Evolutionary conservation across 345 rosid species (phyloP), one percentile per base, ranked within the genome.

Genomic region (Anastatica hierochuntica): DNA sequence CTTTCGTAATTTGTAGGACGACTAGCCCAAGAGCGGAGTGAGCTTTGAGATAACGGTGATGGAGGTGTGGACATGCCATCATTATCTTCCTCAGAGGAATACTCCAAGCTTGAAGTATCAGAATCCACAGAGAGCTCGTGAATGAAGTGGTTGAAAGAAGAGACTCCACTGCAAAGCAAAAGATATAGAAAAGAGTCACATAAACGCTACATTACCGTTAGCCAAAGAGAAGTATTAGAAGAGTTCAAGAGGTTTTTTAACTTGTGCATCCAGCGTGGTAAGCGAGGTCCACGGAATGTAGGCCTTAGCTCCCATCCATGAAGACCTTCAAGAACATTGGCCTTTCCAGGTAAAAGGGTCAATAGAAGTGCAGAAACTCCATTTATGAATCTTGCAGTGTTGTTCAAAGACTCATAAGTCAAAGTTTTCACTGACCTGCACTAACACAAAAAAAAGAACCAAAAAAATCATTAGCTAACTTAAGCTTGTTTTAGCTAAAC

Each of bases 221-320:
- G 44, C 16, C 2, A 4, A 7, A 40, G 8, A 3, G 7, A 29
- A 37, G 37, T 20, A 23, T 2, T 10, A 38, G 34, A n/a, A 59
- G 49, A 46, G 31, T 40, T 20, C 1, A 13, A 1, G 12, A 15
- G 38, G 15, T 8, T 8, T 8, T 7, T 62, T n/a, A 21, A 29
- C 98, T 80, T 75, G 37, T 78, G 92, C 98, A 92, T 92, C 96
- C 95, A 92, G 1, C 80, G 76, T 2, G 98, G 98, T 27, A 92
- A 74, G 14, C 88, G 80, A 44, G 98, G 96, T 48, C 86, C 98
- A 40, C 84, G 83, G 21, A 85, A 69, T 17, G 84, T 73, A 26
- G 98, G 98, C 76, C 90, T 66, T 37, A 92, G 90, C 78, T 88
- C 98, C 98, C 96, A 88, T 14, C 95, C 96, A 23, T 84, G 82